A percentile compares a stretch with the other conserved stretches of the same genome.
phyloP scores from a whole-genome alignment of 441 rosid genomes.

The Erodium texanum region DNA sequence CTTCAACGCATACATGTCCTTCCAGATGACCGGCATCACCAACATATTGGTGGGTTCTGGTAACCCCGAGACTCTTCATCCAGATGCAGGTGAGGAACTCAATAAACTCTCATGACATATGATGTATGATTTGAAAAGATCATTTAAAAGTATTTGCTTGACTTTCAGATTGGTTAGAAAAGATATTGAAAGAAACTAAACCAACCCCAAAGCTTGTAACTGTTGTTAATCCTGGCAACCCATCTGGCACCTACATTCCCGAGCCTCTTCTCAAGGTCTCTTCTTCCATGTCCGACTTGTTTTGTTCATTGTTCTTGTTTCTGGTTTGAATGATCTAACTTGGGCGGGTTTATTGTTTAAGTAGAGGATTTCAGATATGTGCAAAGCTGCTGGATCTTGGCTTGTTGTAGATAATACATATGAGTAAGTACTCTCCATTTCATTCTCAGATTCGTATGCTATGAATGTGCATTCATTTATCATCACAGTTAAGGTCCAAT shows the following conservation, averaged over 20 bases:
- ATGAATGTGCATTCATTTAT: background rate
- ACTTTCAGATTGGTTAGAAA: slow-evolving; percentile 82
- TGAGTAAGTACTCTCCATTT: slow-evolving; percentile 54
- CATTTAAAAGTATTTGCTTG: slow-evolving; percentile 17
- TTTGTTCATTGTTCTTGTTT: slow-evolving; percentile 10
- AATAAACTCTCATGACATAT: background rate
- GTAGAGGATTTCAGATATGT: slow-evolving; percentile 83
- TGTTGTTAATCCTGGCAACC: slow-evolving; percentile 96
- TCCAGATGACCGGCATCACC: slow-evolving; percentile 98
- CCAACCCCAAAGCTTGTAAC: slow-evolving; percentile 89
- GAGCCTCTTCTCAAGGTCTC: slow-evolving; percentile 72
- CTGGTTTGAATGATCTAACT: slow-evolving; percentile 16
- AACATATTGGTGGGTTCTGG: slow-evolving; percentile 81
- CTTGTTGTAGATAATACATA: slow-evolving; percentile 95
- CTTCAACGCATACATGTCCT: slow-evolving; percentile 95
- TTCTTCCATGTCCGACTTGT: slow-evolving; percentile 9
- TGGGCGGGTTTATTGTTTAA: slow-evolving; percentile 19
- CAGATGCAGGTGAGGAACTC: slow-evolving; percentile 67
- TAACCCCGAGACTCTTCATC: slow-evolving; percentile 58
- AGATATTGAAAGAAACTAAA: slow-evolving; percentile 47
- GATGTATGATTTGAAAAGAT: background rate
- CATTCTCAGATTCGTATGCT: background rate
- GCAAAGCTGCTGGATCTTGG: slow-evolving; percentile 86
- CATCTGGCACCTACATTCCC: slow-evolving; percentile 85
- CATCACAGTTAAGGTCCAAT: background rate